phyloP scores from a whole-genome alignment of 305 asterid species.

The Plantago rigida region DNA sequence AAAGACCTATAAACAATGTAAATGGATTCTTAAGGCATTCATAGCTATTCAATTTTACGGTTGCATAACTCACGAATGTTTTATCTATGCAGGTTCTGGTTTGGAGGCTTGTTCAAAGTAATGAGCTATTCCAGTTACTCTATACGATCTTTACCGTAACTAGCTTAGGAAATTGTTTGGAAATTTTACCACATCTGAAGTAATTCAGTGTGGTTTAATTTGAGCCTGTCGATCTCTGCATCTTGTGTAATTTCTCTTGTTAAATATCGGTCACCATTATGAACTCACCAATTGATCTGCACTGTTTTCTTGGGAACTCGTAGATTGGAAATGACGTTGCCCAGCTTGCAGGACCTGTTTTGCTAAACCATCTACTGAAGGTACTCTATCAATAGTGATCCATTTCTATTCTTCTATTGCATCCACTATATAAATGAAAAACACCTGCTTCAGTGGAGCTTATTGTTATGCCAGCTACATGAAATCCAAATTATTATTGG shows the following conservation, averaged over 20 bases:
- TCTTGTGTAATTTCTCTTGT: neutral
- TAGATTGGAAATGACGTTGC: constrained; percentile 77
- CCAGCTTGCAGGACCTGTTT: constrained; percentile 83
- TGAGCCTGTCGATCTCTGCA: neutral
- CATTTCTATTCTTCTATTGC: constrained; percentile 10
- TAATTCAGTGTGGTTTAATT: neutral
- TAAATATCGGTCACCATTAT: constrained; percentile 10
- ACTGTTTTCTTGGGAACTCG: constrained; percentile 27
- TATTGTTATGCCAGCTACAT: neutral
- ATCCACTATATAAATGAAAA: constrained; percentile 12
- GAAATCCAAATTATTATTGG: neutral
- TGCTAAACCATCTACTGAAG: constrained; percentile 74
- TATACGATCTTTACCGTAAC: neutral
- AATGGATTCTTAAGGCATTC: neutral
- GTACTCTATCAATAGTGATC: constrained; percentile 29
- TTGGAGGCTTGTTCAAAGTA: constrained; percentile 59
- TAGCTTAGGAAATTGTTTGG: constrained; percentile 1
- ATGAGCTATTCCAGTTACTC: constrained; percentile 28
- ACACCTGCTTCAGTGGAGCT: constrained; percentile 14
- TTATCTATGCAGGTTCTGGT: constrained; percentile 46
- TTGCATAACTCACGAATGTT: constrained; percentile 22
- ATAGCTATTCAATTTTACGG: constrained; percentile 8
- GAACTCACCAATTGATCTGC: neutral
- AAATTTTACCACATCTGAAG: neutral
- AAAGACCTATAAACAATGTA: neutral